Evolutionary conservation across 495 filamentous ascomycete species (phyloP).

Genomic region (Penicillium antarcticum): DNA sequence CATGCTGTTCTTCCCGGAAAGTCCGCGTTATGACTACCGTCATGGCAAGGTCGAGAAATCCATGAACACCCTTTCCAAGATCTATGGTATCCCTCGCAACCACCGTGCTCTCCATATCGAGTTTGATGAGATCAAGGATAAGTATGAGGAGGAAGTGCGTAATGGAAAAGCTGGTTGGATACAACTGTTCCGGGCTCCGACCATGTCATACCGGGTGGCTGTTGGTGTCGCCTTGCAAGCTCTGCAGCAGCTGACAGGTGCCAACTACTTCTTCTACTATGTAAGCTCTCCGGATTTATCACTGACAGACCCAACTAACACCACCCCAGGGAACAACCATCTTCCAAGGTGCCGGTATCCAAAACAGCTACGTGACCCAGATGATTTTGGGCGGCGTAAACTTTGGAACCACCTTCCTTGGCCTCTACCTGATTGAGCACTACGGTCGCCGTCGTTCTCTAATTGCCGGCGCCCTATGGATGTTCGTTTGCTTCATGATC

Average conservation of each 20-base stretch:
- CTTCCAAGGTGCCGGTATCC: constrained; percentile 63
- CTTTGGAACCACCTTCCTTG: constrained; percentile 65
- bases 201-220: constrained; percentile 64
- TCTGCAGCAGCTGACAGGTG: constrained; percentile 38
- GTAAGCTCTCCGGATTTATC: constrained; percentile 19
- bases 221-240: constrained; percentile 65
- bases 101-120: constrained; percentile 62
- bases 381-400: constrained; percentile 74
- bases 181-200: constrained; percentile 58
- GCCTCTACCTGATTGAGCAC: constrained; percentile 66
- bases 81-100: constrained; percentile 63
- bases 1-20: constrained; percentile 69
- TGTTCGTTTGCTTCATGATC: constrained; percentile 68
- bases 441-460: constrained; percentile 67
- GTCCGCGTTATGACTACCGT: constrained; percentile 66
- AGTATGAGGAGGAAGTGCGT: constrained; percentile 53
- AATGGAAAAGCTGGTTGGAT: constrained; percentile 27
- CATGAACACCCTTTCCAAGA: constrained; percentile 58
- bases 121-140: constrained; percentile 59
- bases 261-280: constrained; percentile 72
- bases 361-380: constrained; percentile 65
- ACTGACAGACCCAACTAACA: neutral
- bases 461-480: constrained; percentile 63
- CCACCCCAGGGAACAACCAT: constrained; percentile 58
- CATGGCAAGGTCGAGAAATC: constrained; percentile 59